Conservation (phyloP, 163 green algal genomes). For the Coccomyxa subellipsoidea region DNA sequence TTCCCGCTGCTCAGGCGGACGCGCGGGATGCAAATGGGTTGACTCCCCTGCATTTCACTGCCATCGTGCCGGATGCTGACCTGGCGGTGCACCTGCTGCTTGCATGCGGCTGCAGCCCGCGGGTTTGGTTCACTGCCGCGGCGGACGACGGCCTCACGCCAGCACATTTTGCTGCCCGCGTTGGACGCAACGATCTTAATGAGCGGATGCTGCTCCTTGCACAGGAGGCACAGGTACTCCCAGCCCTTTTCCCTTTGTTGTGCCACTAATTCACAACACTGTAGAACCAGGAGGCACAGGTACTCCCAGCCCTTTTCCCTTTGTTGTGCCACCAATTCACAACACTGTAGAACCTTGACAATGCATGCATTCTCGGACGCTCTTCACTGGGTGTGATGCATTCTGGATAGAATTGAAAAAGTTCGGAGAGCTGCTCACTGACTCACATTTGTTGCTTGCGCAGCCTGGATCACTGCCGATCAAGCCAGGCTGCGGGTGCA, state of each 20-base stretch:
- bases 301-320: not conserved
- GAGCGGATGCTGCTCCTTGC: not conserved
- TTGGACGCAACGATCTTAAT: not conserved
- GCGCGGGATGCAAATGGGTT: not conserved
- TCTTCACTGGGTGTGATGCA: no score
- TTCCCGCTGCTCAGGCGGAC: no score
- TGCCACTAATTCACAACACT: not conserved
- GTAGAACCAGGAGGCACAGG: not conserved
- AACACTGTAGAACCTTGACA: no score
- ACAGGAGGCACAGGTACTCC: not conserved
- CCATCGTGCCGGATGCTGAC: not conserved
- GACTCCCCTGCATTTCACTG: conserved; percentile 4
- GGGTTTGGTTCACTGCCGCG: not conserved
- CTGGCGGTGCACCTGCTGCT: not conserved
- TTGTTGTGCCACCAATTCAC: not conserved
- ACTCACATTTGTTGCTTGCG: not conserved
- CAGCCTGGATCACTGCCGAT: not conserved
- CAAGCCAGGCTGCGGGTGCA: not conserved
- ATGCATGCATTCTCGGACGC: no score
- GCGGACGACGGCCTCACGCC: conserved; percentile 1
- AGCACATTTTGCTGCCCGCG: not conserved
- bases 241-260: not conserved
- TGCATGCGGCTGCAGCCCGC: not conserved
- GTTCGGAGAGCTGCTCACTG: no score
- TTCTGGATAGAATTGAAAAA: no score